These are phyloP conservation scores for Candida palmyrensis DNA, from an alignment of 805 yeast genomes.

Conservation along the genomic window DNA sequence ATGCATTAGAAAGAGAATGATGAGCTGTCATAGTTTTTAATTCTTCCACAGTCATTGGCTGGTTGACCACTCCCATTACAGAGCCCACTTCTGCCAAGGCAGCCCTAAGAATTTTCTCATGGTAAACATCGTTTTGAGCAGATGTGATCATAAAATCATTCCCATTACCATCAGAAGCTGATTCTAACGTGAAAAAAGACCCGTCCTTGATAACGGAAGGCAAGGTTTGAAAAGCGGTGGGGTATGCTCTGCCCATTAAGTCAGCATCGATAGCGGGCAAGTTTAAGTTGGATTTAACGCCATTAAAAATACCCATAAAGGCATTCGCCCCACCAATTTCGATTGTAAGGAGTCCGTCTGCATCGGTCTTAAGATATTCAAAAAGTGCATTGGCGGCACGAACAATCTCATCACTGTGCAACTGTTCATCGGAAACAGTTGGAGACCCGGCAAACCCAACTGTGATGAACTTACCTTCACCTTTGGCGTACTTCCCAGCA, in stretches of 20 bases:
- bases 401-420: conserved; percentile 33
- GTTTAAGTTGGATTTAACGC: conserved; percentile 17
- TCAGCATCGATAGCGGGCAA: conserved; percentile 34
- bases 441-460: conserved; percentile 40
- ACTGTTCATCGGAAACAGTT: conserved; percentile 40
- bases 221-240: conserved; percentile 37
- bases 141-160: conserved; percentile 27
- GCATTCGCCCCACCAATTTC: conserved; percentile 47
- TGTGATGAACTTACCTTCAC: conserved; percentile 25
- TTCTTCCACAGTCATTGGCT: conserved; percentile 21
- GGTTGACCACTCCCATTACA: conserved; percentile 30
- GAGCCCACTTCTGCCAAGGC: conserved; percentile 39
- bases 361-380: conserved; percentile 18
- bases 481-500: conserved; percentile 12
- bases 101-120: conserved; percentile 38
- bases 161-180: conserved; percentile 37
- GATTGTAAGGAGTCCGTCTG: conserved; percentile 32
- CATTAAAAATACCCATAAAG: conserved; percentile 14
- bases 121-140: conserved; percentile 22
- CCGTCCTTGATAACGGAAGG: conserved; percentile 22
- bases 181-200: conserved; percentile 19
- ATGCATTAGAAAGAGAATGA: conserved; percentile 34
- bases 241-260: conserved; percentile 47
- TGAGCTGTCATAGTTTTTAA: conserved; percentile 16
- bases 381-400: conserved; percentile 23